Evolutionary conservation across 495 filamentous ascomycete species (phyloP).

Genomic region (Tuber indicum): DNA sequence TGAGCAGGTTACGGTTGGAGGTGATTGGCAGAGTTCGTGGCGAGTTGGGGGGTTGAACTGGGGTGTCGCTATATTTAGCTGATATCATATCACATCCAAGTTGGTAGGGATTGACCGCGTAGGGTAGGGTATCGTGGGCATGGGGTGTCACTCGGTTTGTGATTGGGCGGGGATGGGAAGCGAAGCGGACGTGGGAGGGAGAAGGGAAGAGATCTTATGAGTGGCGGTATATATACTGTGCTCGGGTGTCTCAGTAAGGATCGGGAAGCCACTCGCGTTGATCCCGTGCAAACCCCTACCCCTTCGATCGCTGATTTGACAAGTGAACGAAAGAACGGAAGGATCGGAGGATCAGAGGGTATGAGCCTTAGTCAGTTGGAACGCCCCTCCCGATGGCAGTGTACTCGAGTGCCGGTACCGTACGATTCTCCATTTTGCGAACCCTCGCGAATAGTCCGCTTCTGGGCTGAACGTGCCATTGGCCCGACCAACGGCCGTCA

Average conservation of each 20-base stretch:
- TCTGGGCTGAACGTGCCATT: neutral
- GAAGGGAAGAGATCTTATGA: neutral
- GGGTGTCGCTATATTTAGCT: neutral
- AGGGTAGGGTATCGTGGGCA: neutral
- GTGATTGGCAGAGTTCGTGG: neutral
- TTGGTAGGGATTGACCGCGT: neutral
- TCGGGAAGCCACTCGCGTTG: neutral
- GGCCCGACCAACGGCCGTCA: neutral
- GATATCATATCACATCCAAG: too few species aligned
- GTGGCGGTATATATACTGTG: too few species aligned
- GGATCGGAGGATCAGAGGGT: neutral
- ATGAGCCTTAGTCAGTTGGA: neutral
- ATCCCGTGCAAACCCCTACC: neutral
- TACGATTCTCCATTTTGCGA: neutral
- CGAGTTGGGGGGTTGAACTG: neutral
- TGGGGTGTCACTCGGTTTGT: neutral
- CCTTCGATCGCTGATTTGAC: neutral
- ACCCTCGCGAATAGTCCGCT: neutral
- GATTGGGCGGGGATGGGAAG: neutral
- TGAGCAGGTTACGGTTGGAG: neutral
- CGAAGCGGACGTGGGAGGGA: neutral
- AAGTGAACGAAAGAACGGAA: neutral
- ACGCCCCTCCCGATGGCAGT: neutral
- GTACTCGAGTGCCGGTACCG: neutral
- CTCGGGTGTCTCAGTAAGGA: too few species aligned